Evolutionary conservation across 164 flowering plant species (phyloP), one percentile per base, ranked within the genome.

Genomic region (Aristolochia contorta): DNA sequence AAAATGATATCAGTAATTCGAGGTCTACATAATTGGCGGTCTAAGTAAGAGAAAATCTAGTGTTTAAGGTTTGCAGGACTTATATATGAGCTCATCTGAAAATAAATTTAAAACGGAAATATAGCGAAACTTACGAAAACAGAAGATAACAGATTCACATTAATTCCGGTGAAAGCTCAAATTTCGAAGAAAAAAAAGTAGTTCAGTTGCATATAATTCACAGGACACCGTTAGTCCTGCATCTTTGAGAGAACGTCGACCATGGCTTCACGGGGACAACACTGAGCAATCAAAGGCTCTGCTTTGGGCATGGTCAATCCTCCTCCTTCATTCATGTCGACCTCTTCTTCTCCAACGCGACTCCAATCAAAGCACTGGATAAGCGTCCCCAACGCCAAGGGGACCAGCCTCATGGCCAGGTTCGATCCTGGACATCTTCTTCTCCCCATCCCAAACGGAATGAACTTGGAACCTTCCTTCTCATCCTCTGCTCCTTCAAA

Each of bases 401-500:
- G 47, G 47, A 64, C 55, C 27, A 63, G 24, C 30, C 65, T 30
- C 51, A 32, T 59, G 18, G 69, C 68, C 63, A 72, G 30, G 2
- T 61, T 50, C 32, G 54, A n/a, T 10, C 72, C 72, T 0, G 72
- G 72, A 18, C 76, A 69, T 6, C 46, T 37, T 45, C 76, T 55
- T 56, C 76, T 62, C 6, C 76, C 72, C 4, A 32, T 27, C 15
- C 76, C 72, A 47, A 66, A 69, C 15, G 76, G 69, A 18, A 58
- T 45, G 3, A 63, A 59, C 63, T 59, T 43, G 15, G 57, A 61
- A 10, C 68, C 58, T 13, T 64, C 71, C 49, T 37, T 27, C 16
- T 47, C 58, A 13, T 37, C 59, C 60, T 62, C 69, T 37, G 14
- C 14, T 7, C 60, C 54, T 45, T 63, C 63, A 47, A 84, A 85